Percentiles rank a stretch among this genome's conserved stretches.
phyloP scores from a whole-genome alignment of 2,329 filamentous ascomycete genomes.

The Botryosphaeria dothidea region DNA sequence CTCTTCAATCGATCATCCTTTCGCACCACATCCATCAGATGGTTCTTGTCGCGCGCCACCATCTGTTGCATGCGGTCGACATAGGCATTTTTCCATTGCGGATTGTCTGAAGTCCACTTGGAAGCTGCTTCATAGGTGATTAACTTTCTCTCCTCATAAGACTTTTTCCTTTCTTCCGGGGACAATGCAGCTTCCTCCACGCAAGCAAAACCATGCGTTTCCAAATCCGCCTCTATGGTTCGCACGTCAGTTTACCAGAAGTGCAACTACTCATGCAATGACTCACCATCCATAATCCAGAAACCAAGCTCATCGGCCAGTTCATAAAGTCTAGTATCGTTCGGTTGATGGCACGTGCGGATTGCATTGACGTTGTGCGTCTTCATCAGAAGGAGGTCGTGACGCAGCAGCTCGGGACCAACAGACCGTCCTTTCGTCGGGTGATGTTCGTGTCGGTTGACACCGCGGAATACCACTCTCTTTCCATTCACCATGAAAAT shows the following conservation, averaged over 20 bases:
- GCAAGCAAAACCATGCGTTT: slow-evolving; percentile 48
- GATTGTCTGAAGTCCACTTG: not conserved
- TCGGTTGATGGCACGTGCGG: slow-evolving; percentile 68
- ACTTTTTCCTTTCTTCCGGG: slow-evolving; percentile 40
- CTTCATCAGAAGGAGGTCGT: slow-evolving; percentile 69
- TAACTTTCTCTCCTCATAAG: not conserved
- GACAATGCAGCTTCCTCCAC: slow-evolving; percentile 34
- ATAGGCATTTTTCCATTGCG: slow-evolving; percentile 61
- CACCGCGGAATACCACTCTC: not conserved
- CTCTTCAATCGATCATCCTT: no score
- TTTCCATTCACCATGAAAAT: not conserved
- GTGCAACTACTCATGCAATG: no score
- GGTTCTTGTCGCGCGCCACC: slow-evolving; percentile 69
- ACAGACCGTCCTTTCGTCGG: not conserved
- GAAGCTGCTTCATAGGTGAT: not conserved
- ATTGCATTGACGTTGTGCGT: slow-evolving; percentile 70
- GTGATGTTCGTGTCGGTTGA: not conserved
- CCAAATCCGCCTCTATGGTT: slow-evolving; percentile 48
- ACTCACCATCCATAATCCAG: slow-evolving; percentile 58
- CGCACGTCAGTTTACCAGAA: no score
- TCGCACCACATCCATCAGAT: no score
- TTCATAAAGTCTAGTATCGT: slow-evolving; percentile 61
- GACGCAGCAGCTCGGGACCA: slow-evolving; percentile 60
- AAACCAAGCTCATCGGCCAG: slow-evolving; percentile 67
- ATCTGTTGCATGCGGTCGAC: slow-evolving; percentile 66